Evolutionary conservation across 352 stramenopile species (phyloP).

Genomic region (Pelagophyceae sp.): DNA sequence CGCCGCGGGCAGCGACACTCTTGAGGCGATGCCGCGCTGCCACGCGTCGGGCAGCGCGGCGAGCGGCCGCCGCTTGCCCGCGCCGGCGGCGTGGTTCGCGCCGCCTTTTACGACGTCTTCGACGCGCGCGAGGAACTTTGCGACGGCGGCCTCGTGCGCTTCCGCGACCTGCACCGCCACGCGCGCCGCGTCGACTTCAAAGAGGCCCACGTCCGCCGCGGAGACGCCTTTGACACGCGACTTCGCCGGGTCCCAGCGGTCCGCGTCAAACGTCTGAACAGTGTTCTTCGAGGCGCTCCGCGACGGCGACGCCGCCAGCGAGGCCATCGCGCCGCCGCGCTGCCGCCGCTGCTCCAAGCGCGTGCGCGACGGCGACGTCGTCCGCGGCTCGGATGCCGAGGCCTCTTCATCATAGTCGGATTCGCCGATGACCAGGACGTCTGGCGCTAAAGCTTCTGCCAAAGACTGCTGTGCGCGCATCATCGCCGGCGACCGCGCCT

Average conservation of each 20-base stretch:
- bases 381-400: neutral
- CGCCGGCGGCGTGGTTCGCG: slow-evolving; percentile 52
- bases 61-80: slow-evolving; percentile 30
- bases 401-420: neutral
- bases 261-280: neutral
- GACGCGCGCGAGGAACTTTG: slow-evolving; percentile 69
- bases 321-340: neutral
- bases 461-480: too few species aligned
- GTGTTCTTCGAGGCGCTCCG: neutral
- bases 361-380: neutral
- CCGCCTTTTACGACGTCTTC: slow-evolving; percentile 50
- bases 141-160: slow-evolving; percentile 51
- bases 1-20: slow-evolving; percentile 9
- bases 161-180: neutral
- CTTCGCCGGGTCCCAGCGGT: neutral
- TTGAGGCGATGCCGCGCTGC: slow-evolving; percentile 20
- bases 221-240: too few species aligned
- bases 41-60: slow-evolving; percentile 26
- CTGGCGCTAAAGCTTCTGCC: too few species aligned
- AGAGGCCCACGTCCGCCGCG: neutral
- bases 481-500: too few species aligned
- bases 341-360: neutral
- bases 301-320: neutral
- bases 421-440: neutral
- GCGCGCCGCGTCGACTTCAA: neutral